Base-by-base conservation (phyloP, 352 stramenopile genomes). In the Pythium phragmitis region DNA sequence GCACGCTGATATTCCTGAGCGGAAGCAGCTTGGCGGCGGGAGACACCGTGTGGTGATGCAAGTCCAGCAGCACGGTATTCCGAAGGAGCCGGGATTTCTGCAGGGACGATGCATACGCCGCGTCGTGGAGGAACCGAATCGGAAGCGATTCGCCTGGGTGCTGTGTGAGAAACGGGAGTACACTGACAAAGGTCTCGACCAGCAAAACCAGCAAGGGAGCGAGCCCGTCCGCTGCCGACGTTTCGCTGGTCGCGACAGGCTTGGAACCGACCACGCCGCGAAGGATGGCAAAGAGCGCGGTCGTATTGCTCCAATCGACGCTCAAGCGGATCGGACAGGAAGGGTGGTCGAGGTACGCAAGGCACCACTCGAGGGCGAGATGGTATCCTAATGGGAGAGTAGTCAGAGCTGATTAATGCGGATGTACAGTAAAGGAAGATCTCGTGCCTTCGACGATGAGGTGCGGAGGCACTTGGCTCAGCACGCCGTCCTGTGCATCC, bases 251-350 rank as follows among this genome's bases (percentile, higher is more conserved):
- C 1, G 68, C 60, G 0, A 68, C 65, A 0, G 68, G 28, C 33
- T 88, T 88, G 14, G 76, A 59, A 5, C 65, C 69, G n/a, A 90
- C 17, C 14, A 88, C 70, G 13, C 73, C 62, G 4, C 75, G 70
- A 21, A 88, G 67, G 16, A 87, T 63, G 4, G 76, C 78, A 26
- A 72, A 65, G 17, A 89, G 19, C 5, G 68, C 69, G 0, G 48
- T 41, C 8, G 49, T 56, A 9, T 75, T 65, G 59, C 76, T 82
- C 78, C 80, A 88, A 65, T 81, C 71, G 17, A 89, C 57, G 6
- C 62, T 42, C 9, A 82, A 43, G 3, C 75, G 74, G 12, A 85
- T 65, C 7, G 80, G 76, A 49, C 80, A 87, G 0, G n/a, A 46
- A 1, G 68, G 55, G 33, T 76, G 66, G 1, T 78, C 69, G 3